A percentile compares a stretch with the other conserved stretches of the same genome.
Evolutionary conservation across 2,329 filamentous ascomycete genomes (phyloP).

Genomic region (Lithohypha guttulata): DNA sequence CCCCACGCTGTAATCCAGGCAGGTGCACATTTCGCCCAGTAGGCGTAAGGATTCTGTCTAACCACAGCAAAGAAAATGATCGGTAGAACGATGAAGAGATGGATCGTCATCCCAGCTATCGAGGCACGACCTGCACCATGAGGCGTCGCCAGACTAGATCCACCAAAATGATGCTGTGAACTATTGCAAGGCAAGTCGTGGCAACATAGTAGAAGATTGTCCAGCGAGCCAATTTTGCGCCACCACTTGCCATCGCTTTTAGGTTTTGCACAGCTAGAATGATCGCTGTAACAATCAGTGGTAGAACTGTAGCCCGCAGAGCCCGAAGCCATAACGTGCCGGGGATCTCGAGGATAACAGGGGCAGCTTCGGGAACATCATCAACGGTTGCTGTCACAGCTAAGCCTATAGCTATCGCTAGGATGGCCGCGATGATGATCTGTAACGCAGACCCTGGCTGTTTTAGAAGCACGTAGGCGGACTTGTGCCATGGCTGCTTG

Average conservation of each 20-base stretch:
- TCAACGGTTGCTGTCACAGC: slow-evolving; percentile 35
- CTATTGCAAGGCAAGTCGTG: slow-evolving; percentile 42
- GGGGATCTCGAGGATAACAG: slow-evolving; percentile 37
- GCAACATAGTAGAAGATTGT: slow-evolving; percentile 41
- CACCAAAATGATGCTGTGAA: slow-evolving; percentile 37
- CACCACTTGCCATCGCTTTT: slow-evolving; percentile 36
- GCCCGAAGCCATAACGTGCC: slow-evolving; percentile 42
- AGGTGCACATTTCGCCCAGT: slow-evolving; percentile 40
- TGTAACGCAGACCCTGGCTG: slow-evolving; percentile 39
- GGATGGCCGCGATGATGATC: slow-evolving; percentile 38
- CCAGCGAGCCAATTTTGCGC: slow-evolving; percentile 37
- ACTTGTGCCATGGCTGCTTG: slow-evolving; percentile 20
- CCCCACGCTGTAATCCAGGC: slow-evolving; percentile 48
- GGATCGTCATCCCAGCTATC: slow-evolving; percentile 38
- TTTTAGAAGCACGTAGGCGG: slow-evolving; percentile 29
- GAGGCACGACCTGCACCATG: slow-evolving; percentile 27
- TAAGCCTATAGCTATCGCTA: slow-evolving; percentile 43
- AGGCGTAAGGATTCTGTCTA: slow-evolving; percentile 37
- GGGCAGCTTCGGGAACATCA: slow-evolving; percentile 34
- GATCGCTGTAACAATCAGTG: slow-evolving; percentile 43
- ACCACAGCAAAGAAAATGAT: slow-evolving; percentile 33
- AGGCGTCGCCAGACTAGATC: slow-evolving; percentile 34
- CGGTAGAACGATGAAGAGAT: slow-evolving; percentile 39
- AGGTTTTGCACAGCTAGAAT: slow-evolving; percentile 42
- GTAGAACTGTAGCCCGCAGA: slow-evolving; percentile 42